Evolutionary conservation across 2,329 filamentous ascomycete species (phyloP).

Genomic region (Colletotrichum eremochloae): DNA sequence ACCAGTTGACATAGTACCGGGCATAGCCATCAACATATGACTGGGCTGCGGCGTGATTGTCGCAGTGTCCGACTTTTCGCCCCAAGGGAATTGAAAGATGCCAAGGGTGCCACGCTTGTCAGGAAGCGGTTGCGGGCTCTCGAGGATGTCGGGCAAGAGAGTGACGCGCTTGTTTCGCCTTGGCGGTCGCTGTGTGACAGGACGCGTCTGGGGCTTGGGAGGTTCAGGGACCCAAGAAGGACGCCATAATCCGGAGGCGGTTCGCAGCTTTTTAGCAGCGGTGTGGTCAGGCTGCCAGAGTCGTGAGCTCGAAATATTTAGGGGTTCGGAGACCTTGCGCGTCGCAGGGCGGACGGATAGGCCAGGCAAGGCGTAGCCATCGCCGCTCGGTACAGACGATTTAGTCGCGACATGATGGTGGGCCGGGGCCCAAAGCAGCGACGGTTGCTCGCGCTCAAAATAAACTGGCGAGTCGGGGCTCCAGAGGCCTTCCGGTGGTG

Average conservation of each 20-base stretch:
- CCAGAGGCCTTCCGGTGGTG: slow-evolving; percentile 33
- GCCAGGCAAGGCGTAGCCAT: slow-evolving; percentile 46
- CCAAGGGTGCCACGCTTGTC: slow-evolving; percentile 71
- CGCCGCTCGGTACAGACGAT: slow-evolving; percentile 16
- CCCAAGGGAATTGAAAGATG: slow-evolving; percentile 77
- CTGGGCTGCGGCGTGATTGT: slow-evolving; percentile 56
- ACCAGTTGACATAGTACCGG: slow-evolving; percentile 64
- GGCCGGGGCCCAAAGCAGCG: slow-evolving; percentile 29
- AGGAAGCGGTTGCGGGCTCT: slow-evolving; percentile 70
- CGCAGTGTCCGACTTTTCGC: slow-evolving; percentile 71
- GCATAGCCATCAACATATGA: slow-evolving; percentile 61
- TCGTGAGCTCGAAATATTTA: slow-evolving; percentile 53
- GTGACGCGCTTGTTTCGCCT: slow-evolving; percentile 70
- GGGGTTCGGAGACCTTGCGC: slow-evolving; percentile 51
- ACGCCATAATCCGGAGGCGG: slow-evolving; percentile 50
- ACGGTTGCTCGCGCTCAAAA: slow-evolving; percentile 31
- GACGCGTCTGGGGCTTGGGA: slow-evolving; percentile 53
- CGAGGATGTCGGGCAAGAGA: slow-evolving; percentile 72
- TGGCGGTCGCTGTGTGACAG: slow-evolving; percentile 65
- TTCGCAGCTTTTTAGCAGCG: slow-evolving; percentile 43
- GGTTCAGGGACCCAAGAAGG: slow-evolving; percentile 37
- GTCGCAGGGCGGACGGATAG: slow-evolving; percentile 52
- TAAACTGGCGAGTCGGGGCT: slow-evolving; percentile 25
- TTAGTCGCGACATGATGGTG: slow-evolving; percentile 22
- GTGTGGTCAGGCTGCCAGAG: slow-evolving; percentile 54